phyloP scores from a whole-genome alignment of 257 asterid species.

The Fraxinus excelsior region DNA sequence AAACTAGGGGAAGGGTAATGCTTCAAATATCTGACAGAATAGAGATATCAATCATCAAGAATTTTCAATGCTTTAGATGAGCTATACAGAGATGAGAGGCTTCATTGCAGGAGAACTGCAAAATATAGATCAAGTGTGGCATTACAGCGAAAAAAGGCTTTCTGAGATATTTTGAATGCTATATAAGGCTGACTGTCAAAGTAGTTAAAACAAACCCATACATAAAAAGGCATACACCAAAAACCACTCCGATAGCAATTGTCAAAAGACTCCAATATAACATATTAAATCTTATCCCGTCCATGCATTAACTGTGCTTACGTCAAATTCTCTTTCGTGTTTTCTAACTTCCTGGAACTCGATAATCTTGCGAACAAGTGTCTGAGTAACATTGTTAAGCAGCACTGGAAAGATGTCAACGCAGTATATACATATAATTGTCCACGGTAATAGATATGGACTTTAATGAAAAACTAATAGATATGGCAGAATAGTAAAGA shows the following conservation, averaged over 20 bases:
- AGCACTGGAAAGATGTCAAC: neutral
- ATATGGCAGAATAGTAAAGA: neutral
- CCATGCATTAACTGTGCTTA: neutral
- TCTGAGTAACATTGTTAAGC: neutral
- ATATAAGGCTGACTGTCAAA: neutral
- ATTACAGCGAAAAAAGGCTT: neutral
- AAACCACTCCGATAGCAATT: neutral
- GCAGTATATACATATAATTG: neutral
- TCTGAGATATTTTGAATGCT: neutral
- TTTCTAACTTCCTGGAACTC: neutral
- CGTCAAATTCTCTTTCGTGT: neutral
- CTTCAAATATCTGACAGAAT: neutral
- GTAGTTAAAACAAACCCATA: neutral
- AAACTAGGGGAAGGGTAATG: too few species aligned
- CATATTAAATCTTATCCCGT: neutral
- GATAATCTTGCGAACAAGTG: neutral
- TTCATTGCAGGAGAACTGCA: neutral
- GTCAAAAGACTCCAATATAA: neutral
- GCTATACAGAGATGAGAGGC: neutral
- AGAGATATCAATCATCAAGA: neutral
- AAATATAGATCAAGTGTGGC: neutral
- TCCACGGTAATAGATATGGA: neutral
- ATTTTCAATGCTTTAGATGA: neutral
- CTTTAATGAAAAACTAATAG: neutral
- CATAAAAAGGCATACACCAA: neutral